These are phyloP conservation scores for Hymenoscyphus linearis DNA, from an alignment of 2,329 filamentous ascomycete genomes.

Conservation along the genomic window DNA sequence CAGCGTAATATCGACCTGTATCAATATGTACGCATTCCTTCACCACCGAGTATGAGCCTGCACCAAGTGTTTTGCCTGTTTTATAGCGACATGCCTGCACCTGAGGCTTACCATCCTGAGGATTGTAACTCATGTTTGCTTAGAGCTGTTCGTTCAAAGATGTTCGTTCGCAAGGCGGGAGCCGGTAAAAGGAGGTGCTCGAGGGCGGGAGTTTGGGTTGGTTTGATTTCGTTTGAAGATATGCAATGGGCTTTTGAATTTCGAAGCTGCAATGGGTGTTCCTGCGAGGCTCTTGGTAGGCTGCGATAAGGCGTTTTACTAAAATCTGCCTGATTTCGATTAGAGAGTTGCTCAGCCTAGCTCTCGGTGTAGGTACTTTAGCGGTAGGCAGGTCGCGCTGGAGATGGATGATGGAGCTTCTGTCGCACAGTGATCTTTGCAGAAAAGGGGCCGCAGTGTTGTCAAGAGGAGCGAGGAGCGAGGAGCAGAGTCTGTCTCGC, in stretches of 20 bases:
- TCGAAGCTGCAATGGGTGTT: background rate
- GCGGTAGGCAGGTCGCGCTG: background rate
- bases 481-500: background rate
- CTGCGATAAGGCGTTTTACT: slow-evolving; percentile 2
- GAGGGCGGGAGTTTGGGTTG: background rate
- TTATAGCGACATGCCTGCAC: slow-evolving; percentile 97
- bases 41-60: slow-evolving; percentile 95
- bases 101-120: slow-evolving; percentile 24
- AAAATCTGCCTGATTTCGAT: background rate
- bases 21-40: slow-evolving; percentile 99
- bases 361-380: background rate
- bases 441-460: background rate
- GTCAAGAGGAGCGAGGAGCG: background rate
- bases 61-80: slow-evolving; percentile 94
- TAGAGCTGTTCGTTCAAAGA: slow-evolving; percentile 2
- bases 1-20: slow-evolving; percentile 94
- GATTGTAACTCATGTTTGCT: slow-evolving; percentile 24
- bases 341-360: background rate
- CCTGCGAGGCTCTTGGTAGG: background rate
- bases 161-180: background rate
- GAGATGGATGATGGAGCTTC: background rate
- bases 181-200: background rate
- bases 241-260: background rate
- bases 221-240: background rate
- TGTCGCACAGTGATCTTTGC: background rate